Percentiles rank a stretch among this genome's conserved stretches.
Evolutionary conservation across 1,284 basidiomycete species (phyloP).

Genomic region (Puccinia triticina): DNA sequence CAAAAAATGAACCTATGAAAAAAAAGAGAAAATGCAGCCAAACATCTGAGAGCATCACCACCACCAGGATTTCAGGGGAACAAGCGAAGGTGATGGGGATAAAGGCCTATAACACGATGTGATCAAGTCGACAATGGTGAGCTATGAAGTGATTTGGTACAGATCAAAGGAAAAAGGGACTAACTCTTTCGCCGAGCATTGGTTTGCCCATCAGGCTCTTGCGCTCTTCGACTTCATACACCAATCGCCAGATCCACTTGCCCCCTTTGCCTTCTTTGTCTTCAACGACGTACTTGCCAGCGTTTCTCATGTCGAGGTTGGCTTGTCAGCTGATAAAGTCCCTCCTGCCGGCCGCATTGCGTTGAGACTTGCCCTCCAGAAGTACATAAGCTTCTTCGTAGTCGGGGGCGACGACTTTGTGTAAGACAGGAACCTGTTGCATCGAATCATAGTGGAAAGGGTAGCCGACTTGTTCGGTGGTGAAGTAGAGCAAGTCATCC

Average conservation of each 20-base stretch:
- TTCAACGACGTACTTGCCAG: conserved; percentile 50
- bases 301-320: conserved; percentile 31
- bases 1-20: too few species aligned
- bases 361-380: conserved; percentile 43
- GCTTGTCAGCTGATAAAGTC: conserved; percentile 51
- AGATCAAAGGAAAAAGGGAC: neutral
- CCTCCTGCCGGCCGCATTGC: conserved; percentile 41
- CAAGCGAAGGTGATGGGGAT: conserved; percentile 51
- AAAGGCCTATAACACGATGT: conserved; percentile 43
- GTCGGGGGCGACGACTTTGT: conserved; percentile 50
- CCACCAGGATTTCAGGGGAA: conserved; percentile 48
- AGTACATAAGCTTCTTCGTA: conserved; percentile 51
- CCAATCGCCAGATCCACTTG: conserved; percentile 48
- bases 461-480: conserved; percentile 41
- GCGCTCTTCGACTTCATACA: conserved; percentile 49
- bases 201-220: conserved; percentile 52
- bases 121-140: neutral
- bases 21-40: neutral
- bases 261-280: conserved; percentile 48
- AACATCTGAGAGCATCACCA: neutral
- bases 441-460: conserved; percentile 50
- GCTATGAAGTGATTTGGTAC: neutral
- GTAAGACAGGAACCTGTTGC: conserved; percentile 48
- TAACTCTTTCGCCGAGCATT: conserved; percentile 51
- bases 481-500: conserved; percentile 47